Conservation (phyloP, 176 grass and related monocot species). For the Themeda triandra region DNA sequence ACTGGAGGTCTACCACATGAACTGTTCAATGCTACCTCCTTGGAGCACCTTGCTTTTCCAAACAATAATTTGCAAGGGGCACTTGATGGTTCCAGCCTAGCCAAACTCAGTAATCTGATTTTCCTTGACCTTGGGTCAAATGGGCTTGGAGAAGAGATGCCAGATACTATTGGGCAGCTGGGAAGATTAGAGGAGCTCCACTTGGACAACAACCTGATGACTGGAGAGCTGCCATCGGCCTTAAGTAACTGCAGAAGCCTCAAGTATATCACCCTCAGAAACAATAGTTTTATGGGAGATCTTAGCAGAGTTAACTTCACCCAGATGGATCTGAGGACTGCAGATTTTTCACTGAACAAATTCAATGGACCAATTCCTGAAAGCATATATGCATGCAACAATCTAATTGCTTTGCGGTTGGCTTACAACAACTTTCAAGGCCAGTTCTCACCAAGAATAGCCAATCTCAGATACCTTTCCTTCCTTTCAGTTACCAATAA, state of each 20-base stretch:
- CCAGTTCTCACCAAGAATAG: constrained; percentile 53
- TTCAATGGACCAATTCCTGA: constrained; percentile 65
- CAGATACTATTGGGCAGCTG: constrained; percentile 59
- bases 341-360: constrained; percentile 56
- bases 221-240: constrained; percentile 42
- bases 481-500: constrained; percentile 69
- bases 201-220: constrained; percentile 54
- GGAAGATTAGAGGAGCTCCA: constrained; percentile 41
- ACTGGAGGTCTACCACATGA: constrained; percentile 47
- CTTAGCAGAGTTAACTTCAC: constrained; percentile 58
- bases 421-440: constrained; percentile 52
- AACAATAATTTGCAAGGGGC: constrained; percentile 48
- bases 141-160: constrained; percentile 34
- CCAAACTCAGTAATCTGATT: constrained; percentile 36
- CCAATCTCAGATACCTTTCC: constrained; percentile 47
- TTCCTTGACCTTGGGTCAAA: constrained; percentile 52
- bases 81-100: constrained; percentile 48
- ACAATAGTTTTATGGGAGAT: constrained; percentile 51
- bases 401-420: constrained; percentile 59
- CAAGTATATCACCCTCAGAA: constrained; percentile 57
- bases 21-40: constrained; percentile 45
- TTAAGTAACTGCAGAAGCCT: constrained; percentile 60
- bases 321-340: constrained; percentile 47
- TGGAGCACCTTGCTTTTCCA: constrained; percentile 50
- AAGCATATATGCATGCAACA: constrained; percentile 65